Evolutionary conservation across 1,284 basidiomycete species (phyloP).

Genomic region (Ceraceosorus guamensis): DNA sequence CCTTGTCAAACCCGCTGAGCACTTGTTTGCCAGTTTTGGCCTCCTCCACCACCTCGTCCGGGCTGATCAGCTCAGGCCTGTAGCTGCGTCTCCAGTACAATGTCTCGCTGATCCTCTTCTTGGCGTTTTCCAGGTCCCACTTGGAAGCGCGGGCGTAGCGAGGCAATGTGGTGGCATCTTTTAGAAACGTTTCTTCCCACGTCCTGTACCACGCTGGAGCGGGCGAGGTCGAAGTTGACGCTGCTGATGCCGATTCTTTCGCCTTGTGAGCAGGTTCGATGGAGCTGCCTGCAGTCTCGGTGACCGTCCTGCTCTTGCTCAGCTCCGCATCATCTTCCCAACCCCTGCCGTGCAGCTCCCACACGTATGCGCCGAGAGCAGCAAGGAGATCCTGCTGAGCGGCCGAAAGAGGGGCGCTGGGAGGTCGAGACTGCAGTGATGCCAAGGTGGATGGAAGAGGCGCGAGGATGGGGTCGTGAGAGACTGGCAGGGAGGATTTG

Average conservation of each 20-base stretch:
- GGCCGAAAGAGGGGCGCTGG: background rate
- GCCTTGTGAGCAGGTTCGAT: too few species aligned
- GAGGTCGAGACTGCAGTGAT: background rate
- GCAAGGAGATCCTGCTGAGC: background rate
- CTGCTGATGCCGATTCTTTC: too few species aligned
- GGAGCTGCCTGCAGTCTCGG: too few species aligned
- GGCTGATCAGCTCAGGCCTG: constrained; percentile 41
- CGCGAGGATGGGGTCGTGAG: background rate
- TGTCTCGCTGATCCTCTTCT: constrained; percentile 35
- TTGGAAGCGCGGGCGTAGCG: constrained; percentile 41
- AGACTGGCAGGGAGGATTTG: too few species aligned
- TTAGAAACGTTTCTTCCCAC: constrained; percentile 31
- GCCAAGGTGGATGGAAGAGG: background rate
- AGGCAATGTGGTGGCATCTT: constrained; percentile 23
- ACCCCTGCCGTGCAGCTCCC: background rate
- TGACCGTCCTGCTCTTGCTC: background rate
- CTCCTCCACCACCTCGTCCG: constrained; percentile 31
- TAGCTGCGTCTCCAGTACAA: constrained; percentile 42
- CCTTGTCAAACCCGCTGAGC: constrained; percentile 39
- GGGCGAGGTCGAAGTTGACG: too few species aligned
- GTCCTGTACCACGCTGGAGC: constrained; percentile 21
- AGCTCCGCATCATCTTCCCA: background rate
- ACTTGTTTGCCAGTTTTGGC: constrained; percentile 42
- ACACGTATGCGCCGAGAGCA: background rate
- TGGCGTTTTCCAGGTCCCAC: constrained; percentile 36